These are phyloP conservation scores for Colletotrichum sp. DNA, from an alignment of 2,329 filamentous ascomycete species.

Conservation along the genomic window DNA sequence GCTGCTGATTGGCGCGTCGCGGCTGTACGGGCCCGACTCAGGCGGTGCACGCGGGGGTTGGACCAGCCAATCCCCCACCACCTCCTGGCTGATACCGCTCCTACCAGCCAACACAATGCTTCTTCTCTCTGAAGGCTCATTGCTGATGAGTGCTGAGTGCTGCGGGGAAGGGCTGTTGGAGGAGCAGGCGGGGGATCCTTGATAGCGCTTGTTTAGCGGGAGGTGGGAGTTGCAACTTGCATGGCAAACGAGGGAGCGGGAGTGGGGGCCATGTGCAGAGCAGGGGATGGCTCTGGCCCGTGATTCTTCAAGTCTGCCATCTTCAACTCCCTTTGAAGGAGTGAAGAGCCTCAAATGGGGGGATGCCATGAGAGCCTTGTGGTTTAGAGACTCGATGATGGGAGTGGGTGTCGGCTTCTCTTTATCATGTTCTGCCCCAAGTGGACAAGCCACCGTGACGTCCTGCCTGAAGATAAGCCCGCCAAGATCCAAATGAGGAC, in stretches of 20 bases:
- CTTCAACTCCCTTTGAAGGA: not conserved
- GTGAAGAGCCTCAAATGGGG: not conserved
- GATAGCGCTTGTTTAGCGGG: not conserved
- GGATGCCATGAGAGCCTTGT: not conserved
- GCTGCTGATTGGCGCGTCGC: not conserved
- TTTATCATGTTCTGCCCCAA: not conserved
- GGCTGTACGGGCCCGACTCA: not conserved
- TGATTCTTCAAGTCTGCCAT: not conserved
- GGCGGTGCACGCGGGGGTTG: not conserved
- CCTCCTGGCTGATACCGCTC: not conserved
- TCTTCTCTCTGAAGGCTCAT: not conserved
- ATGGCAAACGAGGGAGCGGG: not conserved
- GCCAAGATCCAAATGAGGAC: not conserved
- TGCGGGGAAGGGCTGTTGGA: not conserved
- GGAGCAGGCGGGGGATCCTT: not conserved
- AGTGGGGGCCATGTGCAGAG: not conserved
- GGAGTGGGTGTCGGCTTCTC: no score
- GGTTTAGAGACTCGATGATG: not conserved
- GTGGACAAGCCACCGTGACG: not conserved
- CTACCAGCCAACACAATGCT: not conserved
- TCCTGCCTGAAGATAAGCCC: not conserved
- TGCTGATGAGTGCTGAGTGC: not conserved
- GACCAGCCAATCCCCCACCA: no score
- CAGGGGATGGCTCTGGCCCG: not conserved
- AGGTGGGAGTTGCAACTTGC: not conserved